These are phyloP conservation scores for Aspergillus bertholletiae DNA, from an alignment of 495 filamentous ascomycete genomes.

Conservation along the genomic window DNA sequence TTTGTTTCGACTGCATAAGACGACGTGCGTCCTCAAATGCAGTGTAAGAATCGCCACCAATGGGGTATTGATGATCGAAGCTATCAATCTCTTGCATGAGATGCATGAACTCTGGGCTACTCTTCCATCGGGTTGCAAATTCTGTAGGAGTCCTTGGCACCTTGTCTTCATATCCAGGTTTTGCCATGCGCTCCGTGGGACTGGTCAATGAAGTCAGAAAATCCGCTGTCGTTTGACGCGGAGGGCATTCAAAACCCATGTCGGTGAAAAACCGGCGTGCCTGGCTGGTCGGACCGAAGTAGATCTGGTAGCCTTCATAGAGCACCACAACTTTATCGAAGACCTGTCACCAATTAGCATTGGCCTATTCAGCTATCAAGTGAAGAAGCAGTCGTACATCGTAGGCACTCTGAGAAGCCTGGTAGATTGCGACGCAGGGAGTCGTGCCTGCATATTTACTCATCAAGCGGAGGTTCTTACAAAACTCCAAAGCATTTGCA, in stretches of 20 bases:
- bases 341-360: too few relatives aligned
- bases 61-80: constrained; percentile 43
- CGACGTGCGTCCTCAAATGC: too few relatives aligned
- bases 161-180: constrained; percentile 57
- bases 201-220: constrained; percentile 76
- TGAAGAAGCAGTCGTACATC: too few relatives aligned
- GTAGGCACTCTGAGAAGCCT: constrained; percentile 84
- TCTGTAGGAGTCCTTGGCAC: constrained; percentile 71
- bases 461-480: constrained; percentile 70
- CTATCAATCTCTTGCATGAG: constrained; percentile 52
- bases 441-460: constrained; percentile 73
- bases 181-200: constrained; percentile 58
- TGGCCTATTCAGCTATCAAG: too few relatives aligned
- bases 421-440: constrained; percentile 80
- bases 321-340: constrained; percentile 63
- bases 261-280: constrained; percentile 61
- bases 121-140: constrained; percentile 61
- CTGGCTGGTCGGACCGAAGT: constrained; percentile 58
- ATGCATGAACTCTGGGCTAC: constrained; percentile 47
- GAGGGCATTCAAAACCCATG: constrained; percentile 62
- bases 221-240: constrained; percentile 66
- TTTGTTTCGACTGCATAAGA: too few relatives aligned
- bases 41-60: too few relatives aligned
- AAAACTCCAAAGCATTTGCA: constrained; percentile 72
- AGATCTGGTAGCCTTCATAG: constrained; percentile 66